Percentiles rank a stretch among this genome's conserved stretches.
Conservation (phyloP, 768 basidiomycete species). For the Auricularia auricula-judae region DNA sequence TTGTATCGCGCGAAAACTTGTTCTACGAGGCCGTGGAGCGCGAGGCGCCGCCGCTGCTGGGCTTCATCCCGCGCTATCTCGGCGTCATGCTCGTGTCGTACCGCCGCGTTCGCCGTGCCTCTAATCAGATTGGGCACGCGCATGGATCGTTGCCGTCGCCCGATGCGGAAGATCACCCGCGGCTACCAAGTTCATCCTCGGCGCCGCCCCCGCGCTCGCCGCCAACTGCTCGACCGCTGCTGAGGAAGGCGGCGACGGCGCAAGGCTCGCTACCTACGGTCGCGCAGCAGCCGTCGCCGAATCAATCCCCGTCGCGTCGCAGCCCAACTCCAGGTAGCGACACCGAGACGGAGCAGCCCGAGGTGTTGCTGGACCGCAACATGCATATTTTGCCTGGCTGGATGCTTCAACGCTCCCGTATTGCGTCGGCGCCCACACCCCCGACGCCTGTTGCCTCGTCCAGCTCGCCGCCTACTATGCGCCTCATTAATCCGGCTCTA, state of each 20-base stretch:
- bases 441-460: neutral
- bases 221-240: constrained; percentile 13
- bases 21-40: constrained; percentile 97
- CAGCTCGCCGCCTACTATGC: constrained; percentile 25
- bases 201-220: neutral
- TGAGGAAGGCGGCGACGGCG: constrained; percentile 19
- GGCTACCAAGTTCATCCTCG: constrained; percentile 6
- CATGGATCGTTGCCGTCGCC: constrained; percentile 6
- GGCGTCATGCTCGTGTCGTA: constrained; percentile 99
- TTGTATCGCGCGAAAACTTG: constrained; percentile 92
- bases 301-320: neutral
- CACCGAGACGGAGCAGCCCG: constrained; percentile 80
- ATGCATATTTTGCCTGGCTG: constrained; percentile 96
- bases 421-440: neutral
- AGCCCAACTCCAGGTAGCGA: neutral
- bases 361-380: constrained; percentile 85
- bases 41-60: constrained; percentile 83
- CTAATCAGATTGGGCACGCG: constrained; percentile 4
- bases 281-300: constrained; percentile 20
- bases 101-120: constrained; percentile 46
- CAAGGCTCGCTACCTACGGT: constrained; percentile 13
- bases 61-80: constrained; percentile 94
- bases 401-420: constrained; percentile 43
- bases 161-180: neutral
- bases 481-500: constrained; percentile 29